phyloP scores from a whole-genome alignment of 495 filamentous ascomycete genomes.

The Hypomontagnella monticulosa region DNA sequence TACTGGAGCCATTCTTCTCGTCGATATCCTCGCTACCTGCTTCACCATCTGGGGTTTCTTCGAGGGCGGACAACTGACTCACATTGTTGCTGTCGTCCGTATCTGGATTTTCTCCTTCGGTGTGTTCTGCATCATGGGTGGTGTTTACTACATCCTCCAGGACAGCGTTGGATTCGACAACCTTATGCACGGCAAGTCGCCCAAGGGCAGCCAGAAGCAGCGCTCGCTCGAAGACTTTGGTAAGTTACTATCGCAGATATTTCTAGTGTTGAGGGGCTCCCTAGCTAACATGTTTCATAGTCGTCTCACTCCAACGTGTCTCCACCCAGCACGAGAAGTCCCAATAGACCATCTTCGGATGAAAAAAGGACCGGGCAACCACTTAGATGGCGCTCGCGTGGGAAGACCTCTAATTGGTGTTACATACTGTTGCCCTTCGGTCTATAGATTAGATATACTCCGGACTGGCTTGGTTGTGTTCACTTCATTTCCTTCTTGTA shows the following conservation, averaged over 20 bases:
- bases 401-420: slow-evolving; percentile 39
- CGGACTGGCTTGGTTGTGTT: slow-evolving; percentile 45
- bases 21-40: slow-evolving; percentile 83
- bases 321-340: slow-evolving; percentile 85
- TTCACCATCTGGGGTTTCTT: slow-evolving; percentile 88
- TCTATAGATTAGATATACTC: slow-evolving; percentile 45
- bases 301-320: slow-evolving; percentile 84
- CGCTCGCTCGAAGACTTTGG: slow-evolving; percentile 84
- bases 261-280: slow-evolving; percentile 37
- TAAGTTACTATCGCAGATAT: slow-evolving; percentile 56
- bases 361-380: slow-evolving; percentile 15
- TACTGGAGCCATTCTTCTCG: slow-evolving; percentile 74
- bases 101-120: slow-evolving; percentile 92
- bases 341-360: slow-evolving; percentile 57
- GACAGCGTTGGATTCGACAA: slow-evolving; percentile 83
- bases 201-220: slow-evolving; percentile 77
- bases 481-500: slow-evolving; percentile 56
- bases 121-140: slow-evolving; percentile 75
- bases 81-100: slow-evolving; percentile 81
- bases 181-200: slow-evolving; percentile 88
- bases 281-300: slow-evolving; percentile 55
- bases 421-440: slow-evolving; percentile 47
- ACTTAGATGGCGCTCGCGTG: slow-evolving; percentile 20
- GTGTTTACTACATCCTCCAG: slow-evolving; percentile 79
- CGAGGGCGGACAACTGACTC: slow-evolving; percentile 66